These are phyloP conservation scores for Macrocystidia cucumis DNA, from an alignment of 1,284 basidiomycete species.

Conservation along the genomic window DNA sequence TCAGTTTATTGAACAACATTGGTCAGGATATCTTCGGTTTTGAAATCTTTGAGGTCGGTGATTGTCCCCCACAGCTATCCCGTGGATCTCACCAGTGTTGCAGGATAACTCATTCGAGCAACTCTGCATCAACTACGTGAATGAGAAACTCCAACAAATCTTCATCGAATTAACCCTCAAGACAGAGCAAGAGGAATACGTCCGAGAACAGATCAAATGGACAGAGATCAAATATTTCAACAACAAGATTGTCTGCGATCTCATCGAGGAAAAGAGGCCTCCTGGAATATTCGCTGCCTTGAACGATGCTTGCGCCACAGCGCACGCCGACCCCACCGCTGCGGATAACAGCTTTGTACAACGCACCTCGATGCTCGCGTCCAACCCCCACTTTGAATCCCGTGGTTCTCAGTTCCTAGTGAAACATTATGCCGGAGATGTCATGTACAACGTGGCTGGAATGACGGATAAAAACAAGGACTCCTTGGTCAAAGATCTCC, in stretches of 20 bases:
- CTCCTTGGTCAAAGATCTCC: slow-evolving; percentile 88
- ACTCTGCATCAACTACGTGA: slow-evolving; percentile 99
- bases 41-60: slow-evolving; percentile 85
- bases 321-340: slow-evolving; percentile 94
- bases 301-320: slow-evolving; percentile 97
- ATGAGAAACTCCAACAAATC: slow-evolving; percentile 98
- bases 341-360: slow-evolving; percentile 98
- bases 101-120: slow-evolving; percentile 98
- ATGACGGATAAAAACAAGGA: slow-evolving; percentile 99
- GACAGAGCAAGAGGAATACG: slow-evolving; percentile 99
- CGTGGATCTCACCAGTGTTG: slow-evolving; percentile 3
- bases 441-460: slow-evolving; percentile 94
- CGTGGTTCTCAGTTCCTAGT: slow-evolving; percentile 88
- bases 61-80: neutral
- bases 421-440: slow-evolving; percentile 95
- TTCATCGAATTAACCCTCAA: slow-evolving; percentile 99
- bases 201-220: slow-evolving; percentile 98
- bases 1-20: slow-evolving; percentile 5
- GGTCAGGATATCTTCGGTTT: slow-evolving; percentile 92
- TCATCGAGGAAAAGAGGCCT: slow-evolving; percentile 94
- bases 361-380: slow-evolving; percentile 73
- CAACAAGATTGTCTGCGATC: slow-evolving; percentile 95
- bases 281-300: slow-evolving; percentile 97
- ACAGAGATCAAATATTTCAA: slow-evolving; percentile 98
- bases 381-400: slow-evolving; percentile 90